Conservation (phyloP, 108 stramenopile genomes). For the Cyclotella cryptica region DNA sequence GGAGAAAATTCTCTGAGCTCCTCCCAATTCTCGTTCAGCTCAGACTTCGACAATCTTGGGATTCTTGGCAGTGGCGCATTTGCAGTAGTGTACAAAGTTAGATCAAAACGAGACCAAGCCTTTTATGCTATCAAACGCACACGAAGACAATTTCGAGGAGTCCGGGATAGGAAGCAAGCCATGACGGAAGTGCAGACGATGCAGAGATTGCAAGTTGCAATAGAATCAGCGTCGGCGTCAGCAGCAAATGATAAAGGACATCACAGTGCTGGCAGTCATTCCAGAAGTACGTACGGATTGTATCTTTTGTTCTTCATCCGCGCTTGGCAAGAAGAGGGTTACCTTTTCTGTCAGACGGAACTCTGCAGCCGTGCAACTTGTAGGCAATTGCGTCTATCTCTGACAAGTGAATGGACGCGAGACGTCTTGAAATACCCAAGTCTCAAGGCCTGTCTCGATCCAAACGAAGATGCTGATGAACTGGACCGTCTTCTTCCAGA, state of each 20-base stretch:
- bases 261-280: conserved; percentile 5
- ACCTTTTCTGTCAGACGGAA: conserved; percentile 86
- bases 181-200: conserved; percentile 83
- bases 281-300: conserved; percentile 63
- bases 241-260: conserved; percentile 10
- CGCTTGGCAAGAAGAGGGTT: conserved; percentile 88
- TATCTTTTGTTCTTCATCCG: conserved; percentile 84
- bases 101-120: conserved; percentile 58
- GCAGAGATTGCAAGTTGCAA: conserved; percentile 74
- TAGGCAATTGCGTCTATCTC: conserved; percentile 70
- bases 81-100: conserved; percentile 88
- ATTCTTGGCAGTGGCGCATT: conserved; percentile 81
- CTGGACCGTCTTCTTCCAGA: conserved; percentile 68
- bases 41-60: conserved; percentile 72
- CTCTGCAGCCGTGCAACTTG: conserved; percentile 85
- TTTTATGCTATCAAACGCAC: conserved; percentile 85
- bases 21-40: conserved; percentile 58
- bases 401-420: conserved; percentile 63
- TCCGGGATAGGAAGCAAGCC: conserved; percentile 77
- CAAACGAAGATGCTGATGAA: conserved; percentile 23
- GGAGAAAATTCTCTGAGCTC: conserved; percentile 25
- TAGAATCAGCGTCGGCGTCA: conserved; percentile 30
- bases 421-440: conserved; percentile 71
- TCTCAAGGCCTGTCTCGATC: conserved; percentile 58
- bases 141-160: conserved; percentile 81